Base-by-base conservation (phyloP, 306 rosid genomes). In the Begonia fuchsioides region DNA sequence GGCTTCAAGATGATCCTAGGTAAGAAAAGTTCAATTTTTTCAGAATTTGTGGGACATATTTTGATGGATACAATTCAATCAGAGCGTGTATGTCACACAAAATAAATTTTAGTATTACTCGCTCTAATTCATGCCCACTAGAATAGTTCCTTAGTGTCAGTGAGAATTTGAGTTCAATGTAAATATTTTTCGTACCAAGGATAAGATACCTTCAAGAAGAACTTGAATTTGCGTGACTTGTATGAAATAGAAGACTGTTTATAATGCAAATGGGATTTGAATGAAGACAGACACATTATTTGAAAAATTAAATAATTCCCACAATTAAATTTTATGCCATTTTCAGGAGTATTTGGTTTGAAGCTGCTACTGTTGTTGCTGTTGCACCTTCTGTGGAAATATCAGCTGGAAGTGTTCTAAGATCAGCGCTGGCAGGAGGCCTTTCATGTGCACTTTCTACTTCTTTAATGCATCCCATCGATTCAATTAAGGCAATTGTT, bases 381-480 rank as follows among this genome's bases (percentile, higher is more conserved):
- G 94, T 86, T 67, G 83, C 99, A 55, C 96, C 99, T 32, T 68
- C 94, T 17, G 80, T 86, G 56, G 86, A 85, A 75, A 71, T 85
- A 68, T 94, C 93, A 32, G 86, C 96, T 38, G 98, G 94, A 62
- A 92, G 93, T 57, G 99, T 92, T 47, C 73, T 92, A 68, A 77
- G 83, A 76, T 85, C 99, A 73, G 99, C 96, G 57, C 68, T 92
- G 80, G 99, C 99, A 13, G 99, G 99, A 50, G 99, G 99, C 60
- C 94, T 92, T 67, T 59, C 99, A 52, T 86, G 96, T 71, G 96
- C 99, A 38, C 76, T 92, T 59, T 92, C 99, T 48, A 79, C 93
- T 57, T 75, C 94, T 32, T 83, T 92, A 63, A 19, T 92, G 81
- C 85, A 82, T 65, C 99, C 99, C 41, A 76, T 92, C 40, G 99